Conservation (phyloP, 2,329 filamentous ascomycete species). For the Sporothrix protearum region DNA sequence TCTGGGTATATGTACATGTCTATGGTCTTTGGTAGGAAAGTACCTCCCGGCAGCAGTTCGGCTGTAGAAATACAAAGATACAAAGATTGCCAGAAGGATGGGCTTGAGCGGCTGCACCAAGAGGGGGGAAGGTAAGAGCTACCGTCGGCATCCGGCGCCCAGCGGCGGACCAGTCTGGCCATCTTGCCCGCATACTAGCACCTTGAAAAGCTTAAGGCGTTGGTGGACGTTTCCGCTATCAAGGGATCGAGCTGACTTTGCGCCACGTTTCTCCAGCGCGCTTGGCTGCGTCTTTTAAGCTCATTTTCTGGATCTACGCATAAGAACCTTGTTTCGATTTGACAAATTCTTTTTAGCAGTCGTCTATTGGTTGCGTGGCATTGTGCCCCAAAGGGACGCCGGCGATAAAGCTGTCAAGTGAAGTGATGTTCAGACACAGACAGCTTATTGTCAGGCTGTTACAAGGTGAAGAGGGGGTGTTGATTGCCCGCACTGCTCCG, state of each 20-base stretch:
- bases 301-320: not conserved
- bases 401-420: not conserved
- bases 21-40: not conserved
- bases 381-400: not conserved
- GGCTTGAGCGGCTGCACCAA: conserved; percentile 1
- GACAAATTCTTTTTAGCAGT: not conserved
- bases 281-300: not conserved
- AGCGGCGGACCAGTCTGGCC: conserved; percentile 7
- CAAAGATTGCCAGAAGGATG: not conserved
- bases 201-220: not conserved
- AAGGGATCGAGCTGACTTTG: not conserved
- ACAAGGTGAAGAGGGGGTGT: not conserved
- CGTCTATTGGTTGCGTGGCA: not conserved
- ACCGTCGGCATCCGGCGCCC: conserved; percentile 12
- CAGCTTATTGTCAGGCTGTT: not conserved
- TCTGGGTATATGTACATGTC: not conserved
- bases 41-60: not conserved
- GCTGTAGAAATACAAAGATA: conserved; percentile 2
- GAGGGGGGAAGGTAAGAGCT: not conserved
- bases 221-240: conserved; percentile 1
- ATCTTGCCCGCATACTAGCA: conserved; percentile 5
- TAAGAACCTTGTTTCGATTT: not conserved
- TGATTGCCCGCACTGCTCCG: not conserved
- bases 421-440: not conserved
- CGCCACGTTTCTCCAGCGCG: not conserved